Percentiles rank a stretch among this genome's conserved stretches.
These are phyloP conservation scores for Boletellus dicymbophilus DNA, from an alignment of 1,284 basidiomycete species.

Conservation along the genomic window DNA sequence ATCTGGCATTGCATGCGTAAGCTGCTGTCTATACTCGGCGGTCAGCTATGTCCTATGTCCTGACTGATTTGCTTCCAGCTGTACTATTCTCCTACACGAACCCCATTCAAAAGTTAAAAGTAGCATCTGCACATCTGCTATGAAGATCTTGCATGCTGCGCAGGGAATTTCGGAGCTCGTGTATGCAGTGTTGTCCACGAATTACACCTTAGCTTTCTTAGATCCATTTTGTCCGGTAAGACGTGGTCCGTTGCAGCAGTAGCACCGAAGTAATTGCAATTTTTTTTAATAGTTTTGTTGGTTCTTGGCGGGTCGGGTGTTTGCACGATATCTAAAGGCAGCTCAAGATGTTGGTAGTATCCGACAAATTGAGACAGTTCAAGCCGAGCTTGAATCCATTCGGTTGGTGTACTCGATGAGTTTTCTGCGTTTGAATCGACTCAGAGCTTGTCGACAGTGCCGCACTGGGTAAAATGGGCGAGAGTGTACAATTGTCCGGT, in stretches of 20 bases:
- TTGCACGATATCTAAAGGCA: constrained; percentile 63
- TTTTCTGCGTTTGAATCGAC: constrained; percentile 1
- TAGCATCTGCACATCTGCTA: constrained; percentile 63
- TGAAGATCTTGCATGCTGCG: constrained; percentile 64
- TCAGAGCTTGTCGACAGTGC: constrained; percentile 37
- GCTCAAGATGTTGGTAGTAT: constrained; percentile 53
- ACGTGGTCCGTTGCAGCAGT: neutral
- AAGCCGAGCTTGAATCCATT: constrained; percentile 64
- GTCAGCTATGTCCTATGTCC: constrained; percentile 5
- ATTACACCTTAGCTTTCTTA: constrained; percentile 42
- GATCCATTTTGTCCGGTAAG: constrained; percentile 10
- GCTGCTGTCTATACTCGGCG: constrained; percentile 25
- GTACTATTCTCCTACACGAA: constrained; percentile 68
- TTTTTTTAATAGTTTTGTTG: constrained; percentile 69
- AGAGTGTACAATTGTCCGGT: constrained; percentile 64
- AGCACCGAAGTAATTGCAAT: neutral
- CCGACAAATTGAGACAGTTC: constrained; percentile 56
- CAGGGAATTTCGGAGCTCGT: constrained; percentile 68
- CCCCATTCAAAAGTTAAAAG: constrained; percentile 63
- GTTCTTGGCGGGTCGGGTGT: constrained; percentile 65
- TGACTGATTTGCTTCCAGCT: constrained; percentile 38
- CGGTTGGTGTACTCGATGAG: constrained; percentile 44
- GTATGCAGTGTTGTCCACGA: constrained; percentile 65
- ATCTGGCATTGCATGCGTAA: constrained; percentile 64
- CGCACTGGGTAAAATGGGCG: constrained; percentile 61